Conservation (phyloP, 2,329 filamentous ascomycete genomes). For the Colletotrichum liriopes region DNA sequence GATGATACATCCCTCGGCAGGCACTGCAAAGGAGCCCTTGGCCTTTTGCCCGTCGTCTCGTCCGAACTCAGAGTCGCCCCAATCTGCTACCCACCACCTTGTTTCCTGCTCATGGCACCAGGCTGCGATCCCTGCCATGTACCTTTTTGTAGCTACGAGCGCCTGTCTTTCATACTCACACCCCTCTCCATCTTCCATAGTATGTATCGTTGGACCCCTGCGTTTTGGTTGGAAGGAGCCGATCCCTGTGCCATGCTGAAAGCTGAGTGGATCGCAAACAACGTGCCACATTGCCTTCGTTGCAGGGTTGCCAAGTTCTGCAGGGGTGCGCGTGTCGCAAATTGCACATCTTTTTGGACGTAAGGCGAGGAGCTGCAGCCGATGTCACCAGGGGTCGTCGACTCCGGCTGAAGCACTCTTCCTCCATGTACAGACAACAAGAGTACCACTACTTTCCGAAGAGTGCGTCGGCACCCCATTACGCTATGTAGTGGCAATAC, state of each 20-base stretch:
- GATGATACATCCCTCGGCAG: background rate
- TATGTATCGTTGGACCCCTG: background rate
- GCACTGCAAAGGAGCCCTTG: background rate
- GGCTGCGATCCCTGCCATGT: background rate
- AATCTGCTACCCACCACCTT: background rate
- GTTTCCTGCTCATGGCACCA: background rate
- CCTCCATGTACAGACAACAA: background rate
- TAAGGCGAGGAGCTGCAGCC: background rate
- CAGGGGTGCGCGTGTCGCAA: background rate
- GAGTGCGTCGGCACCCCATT: background rate
- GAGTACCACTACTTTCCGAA: background rate
- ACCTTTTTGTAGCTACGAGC: background rate
- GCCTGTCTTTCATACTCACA: background rate
- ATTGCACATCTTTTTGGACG: background rate
- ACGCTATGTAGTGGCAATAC: background rate
- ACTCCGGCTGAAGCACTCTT: background rate
- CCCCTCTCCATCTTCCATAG: background rate
- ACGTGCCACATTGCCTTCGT: background rate
- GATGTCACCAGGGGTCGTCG: background rate
- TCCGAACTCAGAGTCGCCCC: background rate
- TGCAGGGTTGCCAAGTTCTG: background rate
- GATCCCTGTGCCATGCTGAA: background rate
- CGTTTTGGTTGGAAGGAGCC: background rate
- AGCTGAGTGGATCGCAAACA: background rate
- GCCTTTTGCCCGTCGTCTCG: background rate